phyloP scores from a whole-genome alignment of 2,329 filamentous ascomycete species.

The Beauveria rudraprayagi region DNA sequence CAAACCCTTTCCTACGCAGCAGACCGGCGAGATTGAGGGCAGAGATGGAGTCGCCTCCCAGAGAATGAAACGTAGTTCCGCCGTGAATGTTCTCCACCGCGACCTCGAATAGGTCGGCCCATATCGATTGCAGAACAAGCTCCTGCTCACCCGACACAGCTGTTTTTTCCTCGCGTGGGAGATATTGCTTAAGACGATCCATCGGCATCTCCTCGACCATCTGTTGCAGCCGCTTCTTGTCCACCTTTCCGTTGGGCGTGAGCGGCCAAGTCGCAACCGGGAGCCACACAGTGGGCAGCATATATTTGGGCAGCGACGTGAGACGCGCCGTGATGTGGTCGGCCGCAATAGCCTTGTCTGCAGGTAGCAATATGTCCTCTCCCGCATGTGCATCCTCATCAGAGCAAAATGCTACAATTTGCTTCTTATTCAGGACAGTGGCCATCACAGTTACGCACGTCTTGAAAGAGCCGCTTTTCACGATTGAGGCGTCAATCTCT shows the following conservation, averaged over 20 bases:
- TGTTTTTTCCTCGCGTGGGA: background rate
- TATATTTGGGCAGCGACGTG: background rate
- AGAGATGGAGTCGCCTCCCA: background rate
- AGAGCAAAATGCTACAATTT: background rate
- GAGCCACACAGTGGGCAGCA: background rate
- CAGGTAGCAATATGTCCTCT: background rate
- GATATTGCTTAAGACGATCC: background rate
- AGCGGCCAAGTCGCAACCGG: background rate
- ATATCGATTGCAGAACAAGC: background rate
- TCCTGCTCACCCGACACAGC: background rate
- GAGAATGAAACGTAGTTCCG: background rate
- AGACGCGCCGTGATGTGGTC: background rate
- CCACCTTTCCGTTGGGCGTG: background rate
- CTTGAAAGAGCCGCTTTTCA: background rate
- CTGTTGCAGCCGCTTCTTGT: background rate
- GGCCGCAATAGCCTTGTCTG: background rate
- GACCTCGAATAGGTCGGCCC: background rate
- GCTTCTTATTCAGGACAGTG: background rate
- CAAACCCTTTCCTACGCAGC: background rate
- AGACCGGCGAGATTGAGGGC: background rate
- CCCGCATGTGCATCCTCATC: background rate
- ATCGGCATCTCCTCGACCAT: background rate
- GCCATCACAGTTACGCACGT: background rate
- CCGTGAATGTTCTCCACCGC: background rate
- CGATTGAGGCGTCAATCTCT: conserved; percentile 5